Conservation (phyloP, 257 asterid species). For the Salvia hispanica region DNA sequence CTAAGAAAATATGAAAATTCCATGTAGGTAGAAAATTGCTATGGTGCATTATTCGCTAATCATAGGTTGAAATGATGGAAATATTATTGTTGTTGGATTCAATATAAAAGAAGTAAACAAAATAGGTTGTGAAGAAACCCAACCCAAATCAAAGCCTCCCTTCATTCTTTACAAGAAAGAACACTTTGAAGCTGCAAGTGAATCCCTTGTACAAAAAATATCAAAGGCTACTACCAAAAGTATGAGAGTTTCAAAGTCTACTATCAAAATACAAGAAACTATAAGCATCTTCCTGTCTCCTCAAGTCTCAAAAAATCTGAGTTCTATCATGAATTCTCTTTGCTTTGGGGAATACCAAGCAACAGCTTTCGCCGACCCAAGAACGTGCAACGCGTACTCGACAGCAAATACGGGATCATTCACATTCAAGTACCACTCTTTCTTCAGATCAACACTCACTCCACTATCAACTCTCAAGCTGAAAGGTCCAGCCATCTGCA, state of each 20-base stretch:
- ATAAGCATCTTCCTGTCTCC: not conserved
- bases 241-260: not conserved
- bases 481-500: slow-evolving; percentile 87
- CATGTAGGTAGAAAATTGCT: too few relatives aligned
- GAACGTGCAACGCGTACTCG: slow-evolving; percentile 83
- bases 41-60: too few relatives aligned
- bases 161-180: not conserved
- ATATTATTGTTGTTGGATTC: too few relatives aligned
- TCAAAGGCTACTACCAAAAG: not conserved
- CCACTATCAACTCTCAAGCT: slow-evolving; percentile 76
- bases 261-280: slow-evolving; percentile 10
- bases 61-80: too few relatives aligned
- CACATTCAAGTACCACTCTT: slow-evolving; percentile 45
- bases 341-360: slow-evolving; percentile 85
- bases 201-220: not conserved
- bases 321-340: slow-evolving; percentile 79
- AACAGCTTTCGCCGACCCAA: slow-evolving; percentile 81
- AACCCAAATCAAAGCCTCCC: not conserved
- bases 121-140: not conserved
- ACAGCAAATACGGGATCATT: slow-evolving; percentile 67
- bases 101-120: too few relatives aligned
- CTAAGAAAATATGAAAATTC: too few relatives aligned
- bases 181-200: not conserved
- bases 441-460: slow-evolving; percentile 55
- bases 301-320: slow-evolving; percentile 68